phyloP scores from a whole-genome alignment of 73 alveolate species.

The Paraurostyla sp. region DNA sequence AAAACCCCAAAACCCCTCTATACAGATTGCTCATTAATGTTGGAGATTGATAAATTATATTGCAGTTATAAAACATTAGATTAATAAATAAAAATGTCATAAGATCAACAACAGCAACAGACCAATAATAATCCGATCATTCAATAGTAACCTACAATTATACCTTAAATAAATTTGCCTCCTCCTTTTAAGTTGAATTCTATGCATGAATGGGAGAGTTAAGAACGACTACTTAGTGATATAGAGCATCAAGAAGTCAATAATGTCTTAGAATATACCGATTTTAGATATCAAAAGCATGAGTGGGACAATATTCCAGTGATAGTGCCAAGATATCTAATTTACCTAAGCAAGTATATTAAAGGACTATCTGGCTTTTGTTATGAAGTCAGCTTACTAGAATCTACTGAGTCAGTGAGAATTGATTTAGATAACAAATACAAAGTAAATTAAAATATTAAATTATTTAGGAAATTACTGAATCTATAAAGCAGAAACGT shows the following conservation, averaged over 20 bases:
- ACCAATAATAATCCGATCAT: no score
- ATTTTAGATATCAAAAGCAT: conserved; percentile 13
- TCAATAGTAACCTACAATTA: no score
- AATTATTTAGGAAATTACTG: background rate
- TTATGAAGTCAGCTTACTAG: background rate
- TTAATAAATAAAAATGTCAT: no score
- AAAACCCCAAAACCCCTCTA: no score
- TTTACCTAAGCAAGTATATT: conserved; percentile 40
- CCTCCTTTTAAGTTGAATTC: background rate
- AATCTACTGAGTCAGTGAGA: conserved; percentile 34
- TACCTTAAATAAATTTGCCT: no score
- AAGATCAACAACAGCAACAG: no score
- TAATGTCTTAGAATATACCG: background rate
- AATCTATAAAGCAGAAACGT: background rate
- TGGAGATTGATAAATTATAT: no score
- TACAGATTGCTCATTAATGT: no score
- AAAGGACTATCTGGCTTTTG: conserved; percentile 23
- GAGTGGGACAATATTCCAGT: conserved; percentile 69
- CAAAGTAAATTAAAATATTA: background rate
- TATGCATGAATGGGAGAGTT: conserved; percentile 64
- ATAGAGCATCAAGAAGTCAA: background rate
- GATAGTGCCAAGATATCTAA: conserved; percentile 45
- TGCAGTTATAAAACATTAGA: no score
- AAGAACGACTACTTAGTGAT: conserved; percentile 7
- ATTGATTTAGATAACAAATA: background rate